A percentile compares a stretch with the other conserved stretches of the same genome.
These are phyloP conservation scores for Viridothelium virens DNA, from an alignment of 495 filamentous ascomycete species.

Conservation along the genomic window DNA sequence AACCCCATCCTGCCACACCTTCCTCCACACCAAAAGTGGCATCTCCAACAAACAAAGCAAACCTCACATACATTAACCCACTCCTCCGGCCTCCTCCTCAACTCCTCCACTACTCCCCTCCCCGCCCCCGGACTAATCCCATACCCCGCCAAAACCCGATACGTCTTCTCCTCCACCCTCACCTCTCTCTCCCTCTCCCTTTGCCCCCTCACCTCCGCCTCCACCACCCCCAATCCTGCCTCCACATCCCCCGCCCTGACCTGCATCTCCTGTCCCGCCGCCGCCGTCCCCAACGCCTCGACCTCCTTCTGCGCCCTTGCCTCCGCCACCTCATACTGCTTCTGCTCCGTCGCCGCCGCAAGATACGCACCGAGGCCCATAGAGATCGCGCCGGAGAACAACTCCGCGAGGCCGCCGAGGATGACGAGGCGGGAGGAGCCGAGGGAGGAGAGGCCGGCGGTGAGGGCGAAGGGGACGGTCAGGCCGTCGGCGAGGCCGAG, in stretches of 20 bases:
- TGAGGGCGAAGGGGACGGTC: constrained; percentile 54
- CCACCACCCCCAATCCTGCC: too few relatives aligned
- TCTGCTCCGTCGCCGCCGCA: constrained; percentile 42
- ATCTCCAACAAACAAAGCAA: neutral
- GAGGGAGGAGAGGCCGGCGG: constrained; percentile 41
- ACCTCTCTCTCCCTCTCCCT: constrained; percentile 30
- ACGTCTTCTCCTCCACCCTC: constrained; percentile 31
- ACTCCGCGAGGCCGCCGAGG: constrained; percentile 59
- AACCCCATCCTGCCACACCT: neutral
- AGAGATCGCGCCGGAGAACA: constrained; percentile 58
- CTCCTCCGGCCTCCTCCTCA: constrained; percentile 36
- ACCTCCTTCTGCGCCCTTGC: constrained; percentile 41
- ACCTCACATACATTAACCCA: constrained; percentile 38
- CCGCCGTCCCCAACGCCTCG: constrained; percentile 29
- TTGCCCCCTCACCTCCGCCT: too few relatives aligned
- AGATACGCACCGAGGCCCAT: constrained; percentile 64
- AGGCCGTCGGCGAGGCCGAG: constrained; percentile 50
- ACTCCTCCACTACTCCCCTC: constrained; percentile 35
- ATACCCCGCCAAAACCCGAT: constrained; percentile 38
- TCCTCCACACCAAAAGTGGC: neutral
- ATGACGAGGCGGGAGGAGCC: constrained; percentile 58
- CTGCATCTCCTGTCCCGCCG: constrained; percentile 32
- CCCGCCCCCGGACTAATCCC: constrained; percentile 32
- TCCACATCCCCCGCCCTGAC: constrained; percentile 40
- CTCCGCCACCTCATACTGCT: constrained; percentile 43